phyloP scores from a whole-genome alignment of 495 filamentous ascomycete genomes.

The Friedmanniomyces endolithicus region DNA sequence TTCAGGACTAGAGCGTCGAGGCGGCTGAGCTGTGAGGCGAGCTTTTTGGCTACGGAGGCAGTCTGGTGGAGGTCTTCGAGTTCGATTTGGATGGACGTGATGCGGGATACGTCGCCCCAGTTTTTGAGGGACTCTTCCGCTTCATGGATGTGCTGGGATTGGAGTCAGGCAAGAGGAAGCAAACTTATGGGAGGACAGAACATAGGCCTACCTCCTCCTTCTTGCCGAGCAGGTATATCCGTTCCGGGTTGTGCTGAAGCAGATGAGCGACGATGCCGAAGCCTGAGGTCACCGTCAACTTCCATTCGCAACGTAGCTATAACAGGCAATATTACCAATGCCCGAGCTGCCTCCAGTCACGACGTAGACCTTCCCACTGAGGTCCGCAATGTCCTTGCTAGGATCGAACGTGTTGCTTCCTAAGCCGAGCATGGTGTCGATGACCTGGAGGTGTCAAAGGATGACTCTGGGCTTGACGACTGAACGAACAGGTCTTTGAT shows the following conservation, averaged over 20 bases:
- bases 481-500: not conserved
- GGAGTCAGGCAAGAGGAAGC: not conserved
- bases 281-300: constrained; percentile 8
- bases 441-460: not conserved
- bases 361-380: constrained; percentile 29
- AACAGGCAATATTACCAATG: constrained; percentile 28
- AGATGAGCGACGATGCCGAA: constrained; percentile 42
- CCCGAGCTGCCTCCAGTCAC: constrained; percentile 24
- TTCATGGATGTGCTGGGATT: constrained; percentile 19
- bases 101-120: constrained; percentile 21
- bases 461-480: no score
- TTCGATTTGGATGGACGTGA: constrained; percentile 24
- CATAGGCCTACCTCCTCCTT: constrained; percentile 16
- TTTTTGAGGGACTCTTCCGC: constrained; percentile 22
- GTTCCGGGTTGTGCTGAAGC: constrained; percentile 37
- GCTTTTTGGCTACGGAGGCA: constrained; percentile 22
- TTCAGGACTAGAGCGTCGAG: constrained; percentile 27
- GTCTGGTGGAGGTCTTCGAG: constrained; percentile 22
- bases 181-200: not conserved
- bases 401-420: constrained; percentile 33
- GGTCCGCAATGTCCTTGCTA: constrained; percentile 35
- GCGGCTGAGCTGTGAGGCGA: constrained; percentile 16
- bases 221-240: constrained; percentile 38
- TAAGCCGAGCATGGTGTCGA: constrained; percentile 2
- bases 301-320: no score